Base-by-base conservation (phyloP, 2,329 filamentous ascomycete genomes). In the Pseudohalonectria lignicola region DNA sequence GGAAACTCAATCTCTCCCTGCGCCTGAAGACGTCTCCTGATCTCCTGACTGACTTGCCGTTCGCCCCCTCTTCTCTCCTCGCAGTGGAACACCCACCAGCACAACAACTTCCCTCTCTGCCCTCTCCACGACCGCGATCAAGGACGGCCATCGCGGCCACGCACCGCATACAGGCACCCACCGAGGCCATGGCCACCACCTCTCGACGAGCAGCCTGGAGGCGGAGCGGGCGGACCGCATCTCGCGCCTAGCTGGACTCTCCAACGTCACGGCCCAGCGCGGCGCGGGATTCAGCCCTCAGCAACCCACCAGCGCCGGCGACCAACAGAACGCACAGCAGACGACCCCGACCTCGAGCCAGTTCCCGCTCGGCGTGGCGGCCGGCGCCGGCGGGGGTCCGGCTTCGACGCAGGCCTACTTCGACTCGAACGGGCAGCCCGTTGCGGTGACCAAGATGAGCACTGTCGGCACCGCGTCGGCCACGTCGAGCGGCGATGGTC, bases 221-320 rank as follows among this genome's bases (percentile, higher is more conserved):
- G 87, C 87, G 45, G 88, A 94, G 60, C 86, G 88, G 49, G 87
- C 86, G 45, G 88, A 95, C 61, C 87, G 90, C 52, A 95, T 96
- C 60, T 94, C 87, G 31, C 87, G 90, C 36, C 78, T 95, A 17
- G 85, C 88, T 11, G 90, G 90, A n/a, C 75, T 95, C 28, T 87
- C 94, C 57, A 79, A 85, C 40, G 80, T 95, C 41, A 84, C 86
- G n/a, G 26, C 21, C 10, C 71, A 82, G 31, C 79, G 84, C 44
- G 59, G 63, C 9, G 52, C 61, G 6, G 20, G 41, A 20, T 47
- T 43, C 11, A 36, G 45, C 26, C 42, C 53, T 53, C 50, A 39
- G 42, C 49, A 49, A 31, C 50, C 48, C 25, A 49, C 53, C 35
- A 43, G 61, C 60, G 43, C 52, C 57, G 10, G 45, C 57, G 43